These are phyloP conservation scores for Aquilaria malaccensis DNA, from an alignment of 345 rosid species.

Conservation along the genomic window DNA sequence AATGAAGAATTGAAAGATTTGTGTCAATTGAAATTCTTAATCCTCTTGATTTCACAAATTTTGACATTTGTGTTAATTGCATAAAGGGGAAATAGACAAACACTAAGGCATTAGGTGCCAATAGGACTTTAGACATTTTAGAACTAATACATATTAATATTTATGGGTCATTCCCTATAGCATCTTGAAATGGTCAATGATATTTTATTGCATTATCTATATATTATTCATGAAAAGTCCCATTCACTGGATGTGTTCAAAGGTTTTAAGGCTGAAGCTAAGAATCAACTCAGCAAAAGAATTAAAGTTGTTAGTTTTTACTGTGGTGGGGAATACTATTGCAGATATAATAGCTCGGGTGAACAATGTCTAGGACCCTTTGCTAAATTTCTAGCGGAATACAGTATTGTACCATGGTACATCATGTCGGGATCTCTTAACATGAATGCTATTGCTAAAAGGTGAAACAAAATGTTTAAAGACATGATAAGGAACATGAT, in stretches of 20 bases:
- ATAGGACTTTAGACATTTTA: background rate
- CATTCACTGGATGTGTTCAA: constrained; percentile 8
- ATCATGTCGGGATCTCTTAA: too few relatives aligned
- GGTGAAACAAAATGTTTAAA: background rate
- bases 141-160: constrained; percentile 14
- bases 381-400: constrained; percentile 4
- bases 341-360: background rate
- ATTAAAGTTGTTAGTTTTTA: background rate
- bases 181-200: constrained; percentile 12
- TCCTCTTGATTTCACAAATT: constrained; percentile 7
- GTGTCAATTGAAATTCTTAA: constrained; percentile 10
- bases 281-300: background rate
- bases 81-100: constrained; percentile 15
- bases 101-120: constrained; percentile 7
- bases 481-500: background rate
- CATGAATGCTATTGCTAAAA: background rate
- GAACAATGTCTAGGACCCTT: background rate
- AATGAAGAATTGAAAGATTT: background rate
- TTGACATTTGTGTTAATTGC: constrained; percentile 6
- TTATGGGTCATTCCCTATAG: constrained; percentile 15
- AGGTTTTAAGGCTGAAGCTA: background rate
- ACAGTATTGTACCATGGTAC: background rate
- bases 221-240: constrained; percentile 14
- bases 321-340: background rate
- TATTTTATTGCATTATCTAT: background rate